Evolutionary conservation across 1,284 basidiomycete species (phyloP).

Genomic region (Sutorius eximius): DNA sequence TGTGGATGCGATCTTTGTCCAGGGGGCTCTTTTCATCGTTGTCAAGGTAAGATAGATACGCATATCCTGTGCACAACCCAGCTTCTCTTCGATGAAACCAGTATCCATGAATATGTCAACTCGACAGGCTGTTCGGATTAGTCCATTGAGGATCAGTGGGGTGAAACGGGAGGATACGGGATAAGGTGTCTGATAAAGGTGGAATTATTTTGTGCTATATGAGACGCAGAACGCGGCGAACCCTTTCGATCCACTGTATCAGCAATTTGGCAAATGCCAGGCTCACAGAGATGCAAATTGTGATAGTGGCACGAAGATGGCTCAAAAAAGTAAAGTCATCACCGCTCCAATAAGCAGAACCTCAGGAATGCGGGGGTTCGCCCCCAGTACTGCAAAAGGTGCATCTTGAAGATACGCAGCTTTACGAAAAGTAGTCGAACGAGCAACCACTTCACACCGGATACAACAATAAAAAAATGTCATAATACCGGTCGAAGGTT

Average conservation of each 20-base stretch:
- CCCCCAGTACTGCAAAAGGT: neutral
- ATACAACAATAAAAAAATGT: slow-evolving; percentile 4
- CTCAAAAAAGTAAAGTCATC: neutral
- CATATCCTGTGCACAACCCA: slow-evolving; percentile 47
- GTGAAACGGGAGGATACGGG: neutral
- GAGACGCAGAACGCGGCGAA: neutral
- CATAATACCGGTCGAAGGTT: slow-evolving; percentile 2
- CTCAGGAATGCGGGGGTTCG: neutral
- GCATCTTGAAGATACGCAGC: neutral
- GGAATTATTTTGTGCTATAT: neutral
- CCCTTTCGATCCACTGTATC: neutral
- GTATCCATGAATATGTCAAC: slow-evolving; percentile 53
- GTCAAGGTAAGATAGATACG: slow-evolving; percentile 53
- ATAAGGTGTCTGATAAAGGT: neutral
- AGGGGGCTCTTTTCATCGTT: slow-evolving; percentile 53
- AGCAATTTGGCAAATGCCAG: slow-evolving; percentile 1
- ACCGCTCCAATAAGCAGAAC: neutral
- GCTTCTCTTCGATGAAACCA: slow-evolving; percentile 51
- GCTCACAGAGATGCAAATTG: neutral
- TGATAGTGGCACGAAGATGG: neutral
- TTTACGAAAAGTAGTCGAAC: neutral
- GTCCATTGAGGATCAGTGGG: neutral
- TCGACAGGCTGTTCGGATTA: slow-evolving; percentile 38
- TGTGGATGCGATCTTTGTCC: slow-evolving; percentile 51
- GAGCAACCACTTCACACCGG: neutral